These are phyloP conservation scores for Penicillium samsonianum DNA, from an alignment of 495 filamentous ascomycete genomes.

Conservation along the genomic window DNA sequence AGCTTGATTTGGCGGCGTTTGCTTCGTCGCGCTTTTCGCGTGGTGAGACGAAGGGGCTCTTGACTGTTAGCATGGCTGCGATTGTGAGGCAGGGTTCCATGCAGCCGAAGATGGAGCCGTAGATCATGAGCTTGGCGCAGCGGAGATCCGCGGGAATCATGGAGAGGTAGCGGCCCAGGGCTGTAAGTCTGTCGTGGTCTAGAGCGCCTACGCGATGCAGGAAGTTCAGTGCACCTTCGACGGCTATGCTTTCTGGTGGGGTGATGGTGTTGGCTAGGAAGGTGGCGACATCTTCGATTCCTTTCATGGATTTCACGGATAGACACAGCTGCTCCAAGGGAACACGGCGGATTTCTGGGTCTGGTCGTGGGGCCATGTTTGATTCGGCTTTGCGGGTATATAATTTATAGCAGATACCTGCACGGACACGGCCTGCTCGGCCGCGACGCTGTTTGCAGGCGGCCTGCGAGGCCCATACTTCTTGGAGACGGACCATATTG, in stretches of 20 bases:
- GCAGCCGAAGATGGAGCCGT: conserved; percentile 89
- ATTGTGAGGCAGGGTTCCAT: conserved; percentile 88
- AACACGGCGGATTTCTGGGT: conserved; percentile 90
- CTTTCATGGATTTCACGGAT: conserved; percentile 88
- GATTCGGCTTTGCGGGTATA: conserved; percentile 82
- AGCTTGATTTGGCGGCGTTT: conserved; percentile 71
- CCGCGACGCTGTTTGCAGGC: conserved; percentile 97
- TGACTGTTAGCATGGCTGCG: conserved; percentile 81
- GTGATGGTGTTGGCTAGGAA: conserved; percentile 89
- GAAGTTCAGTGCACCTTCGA: conserved; percentile 77
- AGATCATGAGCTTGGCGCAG: conserved; percentile 93
- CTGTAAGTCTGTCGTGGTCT: conserved; percentile 80
- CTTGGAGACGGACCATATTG: conserved; percentile 91
- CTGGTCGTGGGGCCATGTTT: conserved; percentile 86
- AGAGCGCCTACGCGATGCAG: conserved; percentile 86
- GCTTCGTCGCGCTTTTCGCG: conserved; percentile 78
- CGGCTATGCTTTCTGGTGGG: conserved; percentile 78
- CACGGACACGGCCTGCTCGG: conserved; percentile 87
- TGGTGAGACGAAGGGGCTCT: conserved; percentile 81
- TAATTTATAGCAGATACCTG: conserved; percentile 92
- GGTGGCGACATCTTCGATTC: conserved; percentile 70
- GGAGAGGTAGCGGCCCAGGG: conserved; percentile 84
- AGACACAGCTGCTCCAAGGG: conserved; percentile 93
- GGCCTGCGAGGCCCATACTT: conserved; percentile 92
- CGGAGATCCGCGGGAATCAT: conserved; percentile 94